Conservation (phyloP, 73 alveolate genomes). For the Effrenium voratum region DNA sequence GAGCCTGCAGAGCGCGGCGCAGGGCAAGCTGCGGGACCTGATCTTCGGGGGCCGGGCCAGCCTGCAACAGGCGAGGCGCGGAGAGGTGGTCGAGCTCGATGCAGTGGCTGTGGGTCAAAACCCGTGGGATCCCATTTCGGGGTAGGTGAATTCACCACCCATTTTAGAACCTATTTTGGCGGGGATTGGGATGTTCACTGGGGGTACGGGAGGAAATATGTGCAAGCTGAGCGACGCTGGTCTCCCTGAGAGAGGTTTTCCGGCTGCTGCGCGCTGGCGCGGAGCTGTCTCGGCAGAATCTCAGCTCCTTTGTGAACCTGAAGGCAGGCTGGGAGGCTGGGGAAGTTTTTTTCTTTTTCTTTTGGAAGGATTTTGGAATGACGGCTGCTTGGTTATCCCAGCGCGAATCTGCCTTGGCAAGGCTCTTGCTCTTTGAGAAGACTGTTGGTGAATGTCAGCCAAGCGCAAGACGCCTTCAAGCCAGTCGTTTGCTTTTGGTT, state of each 20-base stretch:
- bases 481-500: neutral
- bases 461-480: neutral
- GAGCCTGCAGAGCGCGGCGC: conserved; percentile 31
- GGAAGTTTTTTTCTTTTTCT: neutral
- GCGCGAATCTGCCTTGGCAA: neutral
- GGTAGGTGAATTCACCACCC: too few relatives aligned
- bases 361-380: neutral
- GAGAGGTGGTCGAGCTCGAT: too few relatives aligned
- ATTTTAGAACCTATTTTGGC: neutral
- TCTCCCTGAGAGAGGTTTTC: neutral
- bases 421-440: too few relatives aligned
- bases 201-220: too few relatives aligned
- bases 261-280: conserved; percentile 82
- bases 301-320: conserved; percentile 74
- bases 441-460: neutral
- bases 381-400: neutral
- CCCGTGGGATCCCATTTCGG: too few relatives aligned
- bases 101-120: too few relatives aligned
- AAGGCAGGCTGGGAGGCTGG: neutral
- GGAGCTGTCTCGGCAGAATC: conserved; percentile 77
- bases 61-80: conserved; percentile 47
- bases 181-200: too few relatives aligned
- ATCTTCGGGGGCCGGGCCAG: conserved; percentile 51
- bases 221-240: too few relatives aligned
- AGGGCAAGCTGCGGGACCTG: conserved; percentile 55